Evolutionary conservation across 805 yeast genomes (phyloP).

Genomic region (Wickerhamiella qilinensis): DNA sequence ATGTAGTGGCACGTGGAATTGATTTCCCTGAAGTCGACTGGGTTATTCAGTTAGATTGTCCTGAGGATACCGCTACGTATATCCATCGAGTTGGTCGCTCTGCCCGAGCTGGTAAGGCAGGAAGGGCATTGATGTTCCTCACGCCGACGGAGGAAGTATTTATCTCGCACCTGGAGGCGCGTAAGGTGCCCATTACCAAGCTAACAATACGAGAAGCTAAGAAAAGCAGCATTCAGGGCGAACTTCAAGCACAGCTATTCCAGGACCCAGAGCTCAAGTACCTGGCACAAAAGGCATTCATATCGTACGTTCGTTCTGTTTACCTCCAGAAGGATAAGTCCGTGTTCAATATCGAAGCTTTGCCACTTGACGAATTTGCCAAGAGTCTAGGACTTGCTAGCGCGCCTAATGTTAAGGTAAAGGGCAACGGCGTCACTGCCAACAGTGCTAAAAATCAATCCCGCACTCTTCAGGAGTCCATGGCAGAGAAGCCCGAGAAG

Average conservation of each 20-base stretch:
- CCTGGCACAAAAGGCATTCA: slow-evolving; percentile 88
- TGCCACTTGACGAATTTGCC: slow-evolving; percentile 76
- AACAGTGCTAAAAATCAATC: slow-evolving; percentile 73
- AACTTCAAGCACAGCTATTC: slow-evolving; percentile 80
- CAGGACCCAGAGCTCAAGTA: slow-evolving; percentile 83
- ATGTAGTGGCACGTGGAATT: slow-evolving; percentile 80
- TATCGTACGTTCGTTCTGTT: slow-evolving; percentile 75
- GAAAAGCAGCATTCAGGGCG: slow-evolving; percentile 59
- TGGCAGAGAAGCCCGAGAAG: slow-evolving; percentile 25
- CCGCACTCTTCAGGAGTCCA: slow-evolving; percentile 39
- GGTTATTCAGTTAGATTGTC: slow-evolving; percentile 88
- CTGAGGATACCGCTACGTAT: slow-evolving; percentile 79
- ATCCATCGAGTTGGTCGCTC: slow-evolving; percentile 84
- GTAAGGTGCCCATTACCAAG: slow-evolving; percentile 53
- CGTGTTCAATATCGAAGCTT: slow-evolving; percentile 57
- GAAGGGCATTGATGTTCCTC: slow-evolving; percentile 68
- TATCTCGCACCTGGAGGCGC: slow-evolving; percentile 41
- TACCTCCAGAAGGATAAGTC: slow-evolving; percentile 77
- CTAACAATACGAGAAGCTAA: slow-evolving; percentile 62
- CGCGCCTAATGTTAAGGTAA: slow-evolving; percentile 79
- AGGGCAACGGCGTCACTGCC: slow-evolving; percentile 23
- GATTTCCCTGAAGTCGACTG: slow-evolving; percentile 89
- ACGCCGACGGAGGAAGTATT: slow-evolving; percentile 75
- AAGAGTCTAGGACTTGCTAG: slow-evolving; percentile 86
- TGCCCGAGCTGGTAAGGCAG: slow-evolving; percentile 74